Percentiles rank a stretch among this genome's conserved stretches.
Conservation (phyloP, 768 basidiomycete genomes). For the Lentinula aciculospora region DNA sequence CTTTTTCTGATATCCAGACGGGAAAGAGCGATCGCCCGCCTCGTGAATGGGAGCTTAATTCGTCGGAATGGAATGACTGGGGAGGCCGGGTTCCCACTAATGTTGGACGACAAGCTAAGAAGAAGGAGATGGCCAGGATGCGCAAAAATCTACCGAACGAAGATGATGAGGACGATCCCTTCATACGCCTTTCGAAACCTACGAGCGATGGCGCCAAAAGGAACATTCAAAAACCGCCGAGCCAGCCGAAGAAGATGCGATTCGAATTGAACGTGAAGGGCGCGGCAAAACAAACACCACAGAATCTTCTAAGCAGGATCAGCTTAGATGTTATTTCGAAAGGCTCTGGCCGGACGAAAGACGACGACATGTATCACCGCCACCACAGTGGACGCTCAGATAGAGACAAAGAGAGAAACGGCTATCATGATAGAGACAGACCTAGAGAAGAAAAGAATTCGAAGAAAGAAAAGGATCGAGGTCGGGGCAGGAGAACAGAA, state of each 20-base stretch:
- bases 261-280: slow-evolving; percentile 10
- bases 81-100: slow-evolving; percentile 41
- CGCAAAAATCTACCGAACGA: slow-evolving; percentile 39
- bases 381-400: slow-evolving; percentile 13
- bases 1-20: slow-evolving; percentile 49
- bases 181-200: slow-evolving; percentile 24
- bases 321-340: not conserved
- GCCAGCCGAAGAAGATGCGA: slow-evolving; percentile 24
- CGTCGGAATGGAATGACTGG: slow-evolving; percentile 38
- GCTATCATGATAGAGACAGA: slow-evolving; percentile 6
- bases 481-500: slow-evolving; percentile 15
- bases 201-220: slow-evolving; percentile 7
- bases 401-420: slow-evolving; percentile 15
- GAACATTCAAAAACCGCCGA: not conserved
- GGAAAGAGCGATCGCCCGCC: slow-evolving; percentile 26
- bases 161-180: slow-evolving; percentile 66
- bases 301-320: not conserved
- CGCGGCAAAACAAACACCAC: not conserved
- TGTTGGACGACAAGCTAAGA: slow-evolving; percentile 61
- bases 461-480: slow-evolving; percentile 15
- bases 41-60: slow-evolving; percentile 37
- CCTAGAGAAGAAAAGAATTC: slow-evolving; percentile 12
- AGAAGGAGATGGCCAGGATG: slow-evolving; percentile 53
- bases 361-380: not conserved
- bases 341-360: not conserved